phyloP scores from a whole-genome alignment of 257 asterid species.

The Solanum ossicruentum region DNA sequence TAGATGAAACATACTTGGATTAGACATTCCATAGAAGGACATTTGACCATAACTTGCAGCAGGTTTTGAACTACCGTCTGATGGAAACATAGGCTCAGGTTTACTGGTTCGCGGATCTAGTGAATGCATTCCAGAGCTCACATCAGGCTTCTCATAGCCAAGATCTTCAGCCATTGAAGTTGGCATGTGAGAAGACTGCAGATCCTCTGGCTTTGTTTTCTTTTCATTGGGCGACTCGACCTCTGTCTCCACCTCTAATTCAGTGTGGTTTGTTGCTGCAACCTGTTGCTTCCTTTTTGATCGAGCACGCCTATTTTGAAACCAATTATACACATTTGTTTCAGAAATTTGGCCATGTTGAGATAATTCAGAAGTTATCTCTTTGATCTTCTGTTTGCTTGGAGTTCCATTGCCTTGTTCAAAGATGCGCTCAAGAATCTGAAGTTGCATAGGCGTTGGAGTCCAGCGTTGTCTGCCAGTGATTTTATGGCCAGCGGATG shows the following conservation, averaged over 20 bases:
- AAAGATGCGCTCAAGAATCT: conserved; percentile 82
- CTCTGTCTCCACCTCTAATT: conserved; percentile 89
- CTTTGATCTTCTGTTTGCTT: conserved; percentile 91
- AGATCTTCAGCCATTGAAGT: conserved; percentile 45
- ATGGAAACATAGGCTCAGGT: conserved; percentile 53
- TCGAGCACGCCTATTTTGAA: conserved; percentile 96
- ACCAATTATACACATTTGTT: conserved; percentile 97
- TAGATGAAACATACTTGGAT: conserved; percentile 34
- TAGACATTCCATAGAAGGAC: conserved; percentile 55
- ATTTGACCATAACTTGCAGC: conserved; percentile 49
- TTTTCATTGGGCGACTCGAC: conserved; percentile 86
- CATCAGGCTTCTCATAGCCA: conserved; percentile 48
- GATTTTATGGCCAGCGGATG: conserved; percentile 75
- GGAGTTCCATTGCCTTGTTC: conserved; percentile 97
- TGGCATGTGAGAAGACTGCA: conserved; percentile 34
- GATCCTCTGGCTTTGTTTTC: conserved; percentile 71
- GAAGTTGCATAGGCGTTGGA: conserved; percentile 91
- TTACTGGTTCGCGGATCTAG: conserved; percentile 41
- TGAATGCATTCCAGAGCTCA: conserved; percentile 30
- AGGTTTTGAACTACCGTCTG: conserved; percentile 53
- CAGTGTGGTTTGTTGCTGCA: conserved; percentile 40
- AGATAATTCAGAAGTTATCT: conserved; percentile 70
- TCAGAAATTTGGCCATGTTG: conserved; percentile 98
- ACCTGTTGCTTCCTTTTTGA: conserved; percentile 88
- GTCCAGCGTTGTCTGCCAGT: conserved; percentile 95